Evolutionary conservation across 2,329 filamentous ascomycete genomes (phyloP).

Genomic region (Trichoderma atrobrunneum): DNA sequence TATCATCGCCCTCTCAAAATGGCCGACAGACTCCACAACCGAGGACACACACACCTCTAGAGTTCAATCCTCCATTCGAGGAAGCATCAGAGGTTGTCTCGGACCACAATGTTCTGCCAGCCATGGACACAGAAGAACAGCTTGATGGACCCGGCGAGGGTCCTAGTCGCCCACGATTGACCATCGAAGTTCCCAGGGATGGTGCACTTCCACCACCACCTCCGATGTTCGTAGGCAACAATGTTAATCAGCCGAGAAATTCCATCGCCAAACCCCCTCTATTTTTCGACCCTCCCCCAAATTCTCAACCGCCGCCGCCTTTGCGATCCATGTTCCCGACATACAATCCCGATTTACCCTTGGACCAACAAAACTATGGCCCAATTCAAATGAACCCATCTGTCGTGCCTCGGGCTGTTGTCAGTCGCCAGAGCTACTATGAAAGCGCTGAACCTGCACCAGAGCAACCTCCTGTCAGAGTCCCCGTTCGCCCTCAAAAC

Average conservation of each 20-base stretch:
- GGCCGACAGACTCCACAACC: conserved; percentile 35
- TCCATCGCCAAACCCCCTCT: conserved; percentile 56
- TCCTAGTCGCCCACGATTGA: conserved; percentile 31
- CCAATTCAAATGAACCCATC: conserved; percentile 64
- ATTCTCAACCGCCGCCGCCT: conserved; percentile 33
- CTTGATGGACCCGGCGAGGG: neutral
- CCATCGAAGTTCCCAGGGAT: conserved; percentile 44
- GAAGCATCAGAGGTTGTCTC: conserved; percentile 24
- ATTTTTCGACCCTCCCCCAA: conserved; percentile 34
- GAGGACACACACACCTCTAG: conserved; percentile 33
- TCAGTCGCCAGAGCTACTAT: conserved; percentile 62
- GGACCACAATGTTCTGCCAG: conserved; percentile 16
- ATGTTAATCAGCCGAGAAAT: conserved; percentile 50
- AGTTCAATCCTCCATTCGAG: conserved; percentile 30
- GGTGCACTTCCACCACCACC: conserved; percentile 52
- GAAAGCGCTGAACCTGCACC: conserved; percentile 24
- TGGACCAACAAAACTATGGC: conserved; percentile 68
- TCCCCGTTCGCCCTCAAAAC: conserved; percentile 35
- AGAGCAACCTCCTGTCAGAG: conserved; percentile 21
- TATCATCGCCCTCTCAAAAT: conserved; percentile 30
- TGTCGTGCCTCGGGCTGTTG: conserved; percentile 60
- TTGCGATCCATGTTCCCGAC: conserved; percentile 73
- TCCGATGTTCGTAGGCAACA: conserved; percentile 47
- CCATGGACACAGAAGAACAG: conserved; percentile 18
- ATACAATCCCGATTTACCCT: conserved; percentile 65